These are phyloP conservation scores for Daldinia childiae DNA, from an alignment of 495 filamentous ascomycete genomes.

Conservation along the genomic window DNA sequence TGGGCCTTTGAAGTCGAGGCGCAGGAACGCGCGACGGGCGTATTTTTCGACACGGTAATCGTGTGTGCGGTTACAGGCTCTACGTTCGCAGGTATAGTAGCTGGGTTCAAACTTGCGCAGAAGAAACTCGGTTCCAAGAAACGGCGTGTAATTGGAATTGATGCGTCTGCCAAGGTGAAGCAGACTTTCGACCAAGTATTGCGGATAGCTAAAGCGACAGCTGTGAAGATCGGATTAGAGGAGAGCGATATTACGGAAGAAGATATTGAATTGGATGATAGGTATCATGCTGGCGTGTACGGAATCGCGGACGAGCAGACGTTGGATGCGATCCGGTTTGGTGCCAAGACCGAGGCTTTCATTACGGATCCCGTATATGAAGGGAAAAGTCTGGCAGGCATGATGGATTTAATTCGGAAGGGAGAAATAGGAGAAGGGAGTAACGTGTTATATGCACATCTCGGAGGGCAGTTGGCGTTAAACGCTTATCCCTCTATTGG, in stretches of 20 bases:
- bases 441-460: constrained; percentile 71
- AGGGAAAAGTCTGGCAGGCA: constrained; percentile 71
- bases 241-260: constrained; percentile 63
- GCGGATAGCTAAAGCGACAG: constrained; percentile 67
- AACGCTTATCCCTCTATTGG: constrained; percentile 60
- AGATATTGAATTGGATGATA: constrained; percentile 68
- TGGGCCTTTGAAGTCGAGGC: constrained; percentile 69
- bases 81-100: constrained; percentile 70
- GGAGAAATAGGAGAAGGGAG: constrained; percentile 62
- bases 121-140: constrained; percentile 49
- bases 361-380: constrained; percentile 76
- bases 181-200: constrained; percentile 67
- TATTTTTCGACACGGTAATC: constrained; percentile 69
- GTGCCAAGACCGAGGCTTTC: constrained; percentile 68
- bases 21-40: constrained; percentile 65
- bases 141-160: constrained; percentile 67
- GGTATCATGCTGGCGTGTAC: constrained; percentile 69
- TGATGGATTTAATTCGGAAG: constrained; percentile 69
- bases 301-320: constrained; percentile 67
- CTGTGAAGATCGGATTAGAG: constrained; percentile 62
- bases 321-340: constrained; percentile 68
- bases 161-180: constrained; percentile 66
- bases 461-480: constrained; percentile 69
- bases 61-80: constrained; percentile 71
- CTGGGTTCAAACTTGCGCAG: constrained; percentile 68